phyloP scores from a whole-genome alignment of 371 early-diverging fungal species.

The Mortierella sp. region DNA sequence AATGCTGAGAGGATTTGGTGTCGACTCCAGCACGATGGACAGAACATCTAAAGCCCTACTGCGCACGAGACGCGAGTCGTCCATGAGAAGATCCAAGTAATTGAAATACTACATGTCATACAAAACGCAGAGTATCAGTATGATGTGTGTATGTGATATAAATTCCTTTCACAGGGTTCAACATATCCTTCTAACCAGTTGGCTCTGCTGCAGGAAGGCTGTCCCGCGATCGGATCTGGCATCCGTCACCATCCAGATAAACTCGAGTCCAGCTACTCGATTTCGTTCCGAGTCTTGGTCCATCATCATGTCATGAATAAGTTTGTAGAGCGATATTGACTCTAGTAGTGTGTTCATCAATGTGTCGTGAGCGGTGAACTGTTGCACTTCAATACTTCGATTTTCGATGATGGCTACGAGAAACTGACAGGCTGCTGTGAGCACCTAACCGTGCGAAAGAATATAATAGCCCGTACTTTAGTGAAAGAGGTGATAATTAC shows the following conservation, averaged over 20 bases:
- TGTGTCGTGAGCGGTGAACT: constrained; percentile 41
- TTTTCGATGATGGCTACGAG: constrained; percentile 53
- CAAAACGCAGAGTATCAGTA: background rate
- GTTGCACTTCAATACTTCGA: constrained; percentile 34
- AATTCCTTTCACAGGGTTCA: too few species aligned
- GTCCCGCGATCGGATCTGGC: constrained; percentile 35
- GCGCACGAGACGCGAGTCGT: constrained; percentile 56
- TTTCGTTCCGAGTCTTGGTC: constrained; percentile 45
- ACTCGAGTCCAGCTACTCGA: constrained; percentile 52
- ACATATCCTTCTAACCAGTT: too few species aligned
- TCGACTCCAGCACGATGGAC: constrained; percentile 45
- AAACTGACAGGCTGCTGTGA: constrained; percentile 44
- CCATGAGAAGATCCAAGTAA: constrained; percentile 53
- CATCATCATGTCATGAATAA: constrained; percentile 48
- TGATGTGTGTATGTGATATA: background rate
- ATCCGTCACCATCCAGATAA: constrained; percentile 48
- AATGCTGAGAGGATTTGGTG: constrained; percentile 40
- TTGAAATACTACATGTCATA: constrained; percentile 20
- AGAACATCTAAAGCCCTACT: constrained; percentile 52
- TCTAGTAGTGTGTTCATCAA: constrained; percentile 38
- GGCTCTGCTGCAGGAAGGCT: constrained; percentile 47
- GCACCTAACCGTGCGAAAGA: constrained; percentile 17
- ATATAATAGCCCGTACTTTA: background rate
- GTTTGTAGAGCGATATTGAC: constrained; percentile 36
- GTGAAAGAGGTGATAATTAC: too few species aligned